A percentile compares a stretch with the other conserved stretches of the same genome.
phyloP scores from a whole-genome alignment of 768 basidiomycete genomes.

The Russula griseocarnosa region DNA sequence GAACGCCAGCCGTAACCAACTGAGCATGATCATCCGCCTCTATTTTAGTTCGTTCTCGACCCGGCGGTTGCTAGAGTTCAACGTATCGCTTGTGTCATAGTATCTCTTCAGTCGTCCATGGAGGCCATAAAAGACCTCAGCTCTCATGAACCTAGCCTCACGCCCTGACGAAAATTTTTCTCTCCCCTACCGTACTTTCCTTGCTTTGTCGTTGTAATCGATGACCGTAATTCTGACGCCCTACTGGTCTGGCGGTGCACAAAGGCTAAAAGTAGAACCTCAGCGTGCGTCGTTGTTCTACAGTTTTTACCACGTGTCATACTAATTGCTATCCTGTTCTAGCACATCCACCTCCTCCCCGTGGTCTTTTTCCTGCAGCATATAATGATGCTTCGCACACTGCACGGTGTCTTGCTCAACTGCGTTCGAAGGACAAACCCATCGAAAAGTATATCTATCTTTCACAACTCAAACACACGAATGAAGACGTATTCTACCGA shows the following conservation, averaged over 20 bases:
- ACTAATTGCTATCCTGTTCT: background rate
- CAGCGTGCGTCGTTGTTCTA: conserved; percentile 43
- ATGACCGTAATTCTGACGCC: conserved; percentile 55
- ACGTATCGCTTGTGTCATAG: background rate
- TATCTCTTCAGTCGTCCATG: background rate
- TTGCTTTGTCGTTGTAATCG: background rate
- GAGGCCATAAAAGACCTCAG: conserved; percentile 5
- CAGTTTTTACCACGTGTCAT: background rate
- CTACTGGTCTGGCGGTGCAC: conserved; percentile 64
- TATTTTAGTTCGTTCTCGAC: background rate
- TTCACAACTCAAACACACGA: conserved; percentile 64
- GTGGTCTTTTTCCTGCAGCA: conserved; percentile 58
- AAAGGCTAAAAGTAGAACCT: conserved; percentile 60
- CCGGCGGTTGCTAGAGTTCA: background rate
- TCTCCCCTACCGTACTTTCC: background rate
- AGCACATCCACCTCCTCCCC: conserved; percentile 37
- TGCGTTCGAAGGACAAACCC: conserved; percentile 66
- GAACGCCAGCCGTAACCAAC: conserved; percentile 2
- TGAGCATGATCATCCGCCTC: background rate
- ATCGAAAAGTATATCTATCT: conserved; percentile 89
- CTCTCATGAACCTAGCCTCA: background rate
- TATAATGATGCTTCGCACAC: conserved; percentile 51
- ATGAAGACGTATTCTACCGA: conserved; percentile 73
- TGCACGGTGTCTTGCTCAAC: conserved; percentile 59
- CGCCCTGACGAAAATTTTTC: background rate